These are phyloP conservation scores for Taiozyma sp. DNA, from an alignment of 1,139 yeast genomes.

Conservation along the genomic window DNA sequence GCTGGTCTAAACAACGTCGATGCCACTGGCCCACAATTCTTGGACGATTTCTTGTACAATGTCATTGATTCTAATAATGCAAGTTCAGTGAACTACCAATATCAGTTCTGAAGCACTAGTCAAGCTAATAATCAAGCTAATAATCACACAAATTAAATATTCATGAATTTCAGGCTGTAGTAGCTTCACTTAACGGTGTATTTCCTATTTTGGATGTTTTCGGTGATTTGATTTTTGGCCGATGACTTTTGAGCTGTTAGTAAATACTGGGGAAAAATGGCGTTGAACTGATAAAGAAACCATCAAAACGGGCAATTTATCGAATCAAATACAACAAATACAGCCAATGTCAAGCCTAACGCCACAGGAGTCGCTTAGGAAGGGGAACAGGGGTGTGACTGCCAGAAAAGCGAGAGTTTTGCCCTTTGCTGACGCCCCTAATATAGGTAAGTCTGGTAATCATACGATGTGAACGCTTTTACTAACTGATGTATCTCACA, in stretches of 20 bases:
- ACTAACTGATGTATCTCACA: conserved; percentile 15
- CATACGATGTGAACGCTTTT: not conserved
- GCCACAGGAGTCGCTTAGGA: not conserved
- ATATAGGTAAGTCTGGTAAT: conserved; percentile 30
- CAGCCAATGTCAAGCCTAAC: not conserved
- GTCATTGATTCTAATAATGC: conserved; percentile 10
- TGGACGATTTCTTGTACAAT: conserved; percentile 19
- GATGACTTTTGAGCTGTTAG: not conserved
- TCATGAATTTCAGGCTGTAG: not conserved
- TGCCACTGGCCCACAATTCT: conserved; percentile 12
- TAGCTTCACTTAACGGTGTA: not conserved
- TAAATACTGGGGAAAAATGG: not conserved
- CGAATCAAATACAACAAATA: not conserved
- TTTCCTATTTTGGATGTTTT: not conserved
- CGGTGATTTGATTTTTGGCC: not conserved
- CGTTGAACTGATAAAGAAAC: not conserved
- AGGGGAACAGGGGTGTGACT: not conserved
- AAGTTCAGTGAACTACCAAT: not conserved
- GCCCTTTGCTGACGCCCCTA: conserved; percentile 41
- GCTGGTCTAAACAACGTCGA: conserved; percentile 12
- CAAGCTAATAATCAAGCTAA: not conserved
- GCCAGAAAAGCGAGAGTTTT: conserved; percentile 11
- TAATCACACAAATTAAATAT: not conserved
- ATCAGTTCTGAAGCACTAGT: not conserved
- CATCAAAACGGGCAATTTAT: not conserved